These are phyloP conservation scores for Salinomyces thailandicus DNA, from an alignment of 2,329 filamentous ascomycete genomes.

Conservation along the genomic window DNA sequence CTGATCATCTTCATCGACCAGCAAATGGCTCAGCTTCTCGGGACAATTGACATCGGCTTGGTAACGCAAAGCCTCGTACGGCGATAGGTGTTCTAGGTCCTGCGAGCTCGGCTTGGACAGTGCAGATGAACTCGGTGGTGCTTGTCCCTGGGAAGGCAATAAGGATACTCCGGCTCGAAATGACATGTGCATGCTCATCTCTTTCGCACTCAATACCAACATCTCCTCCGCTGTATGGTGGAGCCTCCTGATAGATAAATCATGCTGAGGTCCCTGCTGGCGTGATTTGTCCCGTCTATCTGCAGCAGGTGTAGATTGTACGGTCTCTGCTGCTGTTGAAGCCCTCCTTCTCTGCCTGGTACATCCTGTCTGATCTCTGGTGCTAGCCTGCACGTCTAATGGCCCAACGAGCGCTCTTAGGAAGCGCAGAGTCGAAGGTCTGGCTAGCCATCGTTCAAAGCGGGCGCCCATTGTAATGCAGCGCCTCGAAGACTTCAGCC, in stretches of 20 bases:
- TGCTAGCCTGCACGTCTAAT: background rate
- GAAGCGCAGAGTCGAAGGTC: constrained; percentile 33
- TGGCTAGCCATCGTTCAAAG: constrained; percentile 36
- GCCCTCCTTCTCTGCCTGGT: background rate
- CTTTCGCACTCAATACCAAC: constrained; percentile 4
- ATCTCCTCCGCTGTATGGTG: background rate
- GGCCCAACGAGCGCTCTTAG: constrained; percentile 23
- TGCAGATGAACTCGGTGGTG: no score
- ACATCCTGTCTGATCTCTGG: no score
- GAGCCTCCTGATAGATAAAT: background rate
- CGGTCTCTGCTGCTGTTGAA: background rate
- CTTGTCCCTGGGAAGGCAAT: no score
- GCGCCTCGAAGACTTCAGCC: constrained; percentile 14
- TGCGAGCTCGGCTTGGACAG: no score
- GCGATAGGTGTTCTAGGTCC: background rate
- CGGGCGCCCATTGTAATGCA: constrained; percentile 33
- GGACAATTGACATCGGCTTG: constrained; percentile 21
- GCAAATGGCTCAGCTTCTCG: constrained; percentile 10
- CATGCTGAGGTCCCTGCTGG: no score
- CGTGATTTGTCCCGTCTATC: no score
- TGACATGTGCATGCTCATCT: constrained; percentile 9
- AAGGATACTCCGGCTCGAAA: constrained; percentile 7
- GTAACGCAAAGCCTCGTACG: constrained; percentile 5
- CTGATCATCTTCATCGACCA: constrained; percentile 25
- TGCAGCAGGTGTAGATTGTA: no score